A percentile compares a stretch with the other conserved stretches of the same genome.
These are phyloP conservation scores for Aspergillus affinis DNA, from an alignment of 495 filamentous ascomycete genomes.

Conservation along the genomic window DNA sequence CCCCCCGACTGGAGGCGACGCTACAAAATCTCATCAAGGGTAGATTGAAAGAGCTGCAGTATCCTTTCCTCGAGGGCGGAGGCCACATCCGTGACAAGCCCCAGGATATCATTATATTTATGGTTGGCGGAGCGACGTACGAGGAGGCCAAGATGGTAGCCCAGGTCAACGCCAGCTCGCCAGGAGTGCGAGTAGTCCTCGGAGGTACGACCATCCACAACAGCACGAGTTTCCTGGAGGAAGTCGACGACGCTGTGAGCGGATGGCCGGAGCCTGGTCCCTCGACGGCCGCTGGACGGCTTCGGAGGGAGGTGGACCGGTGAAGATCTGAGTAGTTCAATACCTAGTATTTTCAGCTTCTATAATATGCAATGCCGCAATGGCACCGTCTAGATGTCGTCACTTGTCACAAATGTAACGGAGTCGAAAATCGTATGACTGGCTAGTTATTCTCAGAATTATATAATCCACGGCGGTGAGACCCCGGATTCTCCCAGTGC, in stretches of 20 bases:
- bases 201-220: conserved; percentile 85
- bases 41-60: conserved; percentile 75
- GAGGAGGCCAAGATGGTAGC: conserved; percentile 95
- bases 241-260: conserved; percentile 74
- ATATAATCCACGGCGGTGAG: background rate
- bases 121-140: conserved; percentile 89
- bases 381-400: background rate
- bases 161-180: conserved; percentile 85
- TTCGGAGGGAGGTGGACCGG: conserved; percentile 60
- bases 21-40: conserved; percentile 92
- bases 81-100: conserved; percentile 86
- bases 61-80: conserved; percentile 88
- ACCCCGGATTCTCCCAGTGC: conserved; percentile 21
- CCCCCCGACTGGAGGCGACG: conserved; percentile 80
- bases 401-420: too few species aligned
- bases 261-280: conserved; percentile 77
- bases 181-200: conserved; percentile 83
- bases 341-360: conserved; percentile 1
- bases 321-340: conserved; percentile 19
- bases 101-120: conserved; percentile 93
- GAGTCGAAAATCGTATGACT: too few species aligned
- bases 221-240: conserved; percentile 81
- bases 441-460: background rate
- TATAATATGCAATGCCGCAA: background rate
- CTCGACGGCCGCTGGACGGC: conserved; percentile 66